Evolutionary conservation across 176 grass and related monocot species (phyloP).

Genomic region (Triticum turgidum): DNA sequence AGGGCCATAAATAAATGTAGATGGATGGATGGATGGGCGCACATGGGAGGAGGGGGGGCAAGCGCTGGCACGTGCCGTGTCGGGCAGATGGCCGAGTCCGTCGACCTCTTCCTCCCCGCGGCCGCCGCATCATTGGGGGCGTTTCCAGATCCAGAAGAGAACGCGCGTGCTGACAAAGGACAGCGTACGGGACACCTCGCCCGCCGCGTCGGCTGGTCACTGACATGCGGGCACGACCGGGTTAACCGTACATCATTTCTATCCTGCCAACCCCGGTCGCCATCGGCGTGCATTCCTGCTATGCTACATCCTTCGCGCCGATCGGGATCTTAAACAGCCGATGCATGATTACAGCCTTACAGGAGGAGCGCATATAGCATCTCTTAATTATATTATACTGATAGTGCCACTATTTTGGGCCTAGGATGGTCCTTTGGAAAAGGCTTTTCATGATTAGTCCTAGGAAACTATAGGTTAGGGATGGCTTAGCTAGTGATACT

Average conservation of each 20-base stretch:
- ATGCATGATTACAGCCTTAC: neutral
- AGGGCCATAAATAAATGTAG: neutral
- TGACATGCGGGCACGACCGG: neutral
- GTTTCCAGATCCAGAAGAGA: conserved; percentile 39
- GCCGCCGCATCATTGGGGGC: conserved; percentile 31
- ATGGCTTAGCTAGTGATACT: neutral
- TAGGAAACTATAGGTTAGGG: neutral
- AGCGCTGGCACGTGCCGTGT: conserved; percentile 67
- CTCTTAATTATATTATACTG: neutral
- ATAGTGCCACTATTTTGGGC: neutral
- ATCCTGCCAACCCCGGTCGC: neutral
- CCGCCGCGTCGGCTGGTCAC: neutral
- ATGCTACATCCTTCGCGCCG: neutral
- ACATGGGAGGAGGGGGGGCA: conserved; percentile 36
- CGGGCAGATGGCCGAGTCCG: conserved; percentile 35
- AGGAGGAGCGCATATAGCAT: neutral
- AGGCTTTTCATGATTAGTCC: neutral
- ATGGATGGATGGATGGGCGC: neutral
- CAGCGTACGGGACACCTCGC: neutral
- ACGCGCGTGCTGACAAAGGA: conserved; percentile 26
- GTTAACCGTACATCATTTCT: neutral
- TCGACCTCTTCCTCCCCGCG: neutral
- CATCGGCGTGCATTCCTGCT: neutral
- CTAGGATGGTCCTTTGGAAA: neutral
- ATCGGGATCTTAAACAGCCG: neutral